Evolutionary conservation across 2,329 filamentous ascomycete species (phyloP).

Genomic region (Ascochyta fabae): DNA sequence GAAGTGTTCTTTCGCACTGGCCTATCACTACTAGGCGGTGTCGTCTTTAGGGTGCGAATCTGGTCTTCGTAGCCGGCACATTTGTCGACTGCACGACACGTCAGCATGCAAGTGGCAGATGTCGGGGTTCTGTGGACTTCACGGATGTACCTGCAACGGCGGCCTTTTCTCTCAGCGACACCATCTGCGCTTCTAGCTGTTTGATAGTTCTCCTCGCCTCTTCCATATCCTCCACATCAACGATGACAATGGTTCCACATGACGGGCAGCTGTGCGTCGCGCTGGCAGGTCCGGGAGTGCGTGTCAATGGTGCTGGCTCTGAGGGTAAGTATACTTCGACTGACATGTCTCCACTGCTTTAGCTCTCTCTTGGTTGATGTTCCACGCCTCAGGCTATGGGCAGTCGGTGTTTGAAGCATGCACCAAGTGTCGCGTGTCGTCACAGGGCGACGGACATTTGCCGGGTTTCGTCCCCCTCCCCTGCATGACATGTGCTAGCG

Average conservation of each 20-base stretch:
- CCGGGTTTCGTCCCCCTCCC: not conserved
- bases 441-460: slow-evolving; percentile 1
- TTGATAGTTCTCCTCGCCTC: slow-evolving; percentile 35
- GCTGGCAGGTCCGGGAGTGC: not conserved
- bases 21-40: slow-evolving; percentile 13
- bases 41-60: slow-evolving; percentile 60
- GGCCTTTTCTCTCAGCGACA: slow-evolving; percentile 73
- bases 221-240: slow-evolving; percentile 22
- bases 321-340: slow-evolving; percentile 2
- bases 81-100: slow-evolving; percentile 55
- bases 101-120: slow-evolving; percentile 10
- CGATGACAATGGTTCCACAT: slow-evolving; percentile 35
- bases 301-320: slow-evolving; percentile 9
- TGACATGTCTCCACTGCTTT: slow-evolving; percentile 9
- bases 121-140: not conserved
- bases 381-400: slow-evolving; percentile 2
- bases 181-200: slow-evolving; percentile 75
- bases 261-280: slow-evolving; percentile 38
- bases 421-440: slow-evolving; percentile 6
- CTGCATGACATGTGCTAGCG: slow-evolving; percentile 1
- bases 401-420: not conserved
- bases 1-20: slow-evolving; percentile 32
- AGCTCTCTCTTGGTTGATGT: not conserved
- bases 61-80: slow-evolving; percentile 83
- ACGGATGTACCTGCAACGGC: slow-evolving; percentile 61